Evolutionary conservation across 2,329 filamentous ascomycete species (phyloP), one percentile per base, ranked within the genome.

Genomic region (Biscogniauxia sp.): DNA sequence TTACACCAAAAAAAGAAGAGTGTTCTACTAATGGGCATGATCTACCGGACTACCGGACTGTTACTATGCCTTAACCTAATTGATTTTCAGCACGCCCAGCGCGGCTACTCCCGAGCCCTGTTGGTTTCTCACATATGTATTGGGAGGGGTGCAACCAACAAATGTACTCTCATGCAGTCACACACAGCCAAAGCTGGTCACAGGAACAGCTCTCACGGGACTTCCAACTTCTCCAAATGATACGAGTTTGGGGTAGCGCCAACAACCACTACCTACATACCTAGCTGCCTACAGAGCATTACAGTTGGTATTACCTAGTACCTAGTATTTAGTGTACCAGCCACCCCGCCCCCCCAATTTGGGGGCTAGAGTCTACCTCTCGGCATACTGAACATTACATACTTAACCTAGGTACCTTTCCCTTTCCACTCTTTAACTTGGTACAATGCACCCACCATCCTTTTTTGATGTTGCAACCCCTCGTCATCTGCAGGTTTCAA

Each of bases 111-210:
- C 69, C 68, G 68, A 67, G 56, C 61, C 59, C 59, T 57, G 57
- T 64, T 23, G 58, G 58, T 61, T 61, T 45, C 32, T 63, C 61
- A 58, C 55, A 65, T 61, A 66, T 68, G 64, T 32, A 13, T 9
- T 9, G 28, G 28, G 62, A n/a, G 61, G 56, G 62, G 64, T 64
- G 63, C 64, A 62, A 63, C 63, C 62, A 59, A 54, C 45, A 55
- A 57, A 20, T 32, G 26, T 37, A n/a, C 19, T 32, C 64, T 32
- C 64, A 71, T 70, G 69, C 69, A 70, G 66, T 69, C 70, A 71
- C 70, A 67, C 69, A 69, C 70, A 72, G 70, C 65, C 62, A 55
- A 56, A 63, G 52, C 59, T 65, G 64, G 67, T 72, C 70, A 72
- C 70, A 70, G 70, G 70, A 70, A 68, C 62, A 67, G 50, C 54